These are phyloP conservation scores for Colletotrichum incanum DNA, from an alignment of 2,329 filamentous ascomycete genomes.

Conservation along the genomic window DNA sequence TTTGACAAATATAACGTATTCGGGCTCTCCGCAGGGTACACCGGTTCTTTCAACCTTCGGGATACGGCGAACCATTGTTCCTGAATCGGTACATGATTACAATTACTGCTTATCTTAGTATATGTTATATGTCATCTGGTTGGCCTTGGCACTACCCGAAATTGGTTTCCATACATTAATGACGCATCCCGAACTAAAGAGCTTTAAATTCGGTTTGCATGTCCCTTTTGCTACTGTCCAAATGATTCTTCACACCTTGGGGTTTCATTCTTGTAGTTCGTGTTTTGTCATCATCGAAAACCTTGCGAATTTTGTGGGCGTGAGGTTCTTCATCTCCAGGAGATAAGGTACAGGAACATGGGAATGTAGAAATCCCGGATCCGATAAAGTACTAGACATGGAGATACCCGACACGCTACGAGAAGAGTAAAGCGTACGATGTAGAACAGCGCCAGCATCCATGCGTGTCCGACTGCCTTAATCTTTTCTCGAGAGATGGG, in stretches of 20 bases:
- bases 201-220: neutral
- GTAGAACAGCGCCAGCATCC: constrained; percentile 2
- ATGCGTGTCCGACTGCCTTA: constrained; percentile 1
- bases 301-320: constrained; percentile 6
- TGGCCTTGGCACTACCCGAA: neutral
- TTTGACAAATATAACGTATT: neutral
- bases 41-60: neutral
- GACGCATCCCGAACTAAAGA: neutral
- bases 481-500: neutral
- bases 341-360: neutral
- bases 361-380: constrained; percentile 10
- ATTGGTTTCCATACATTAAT: too few relatives aligned
- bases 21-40: neutral
- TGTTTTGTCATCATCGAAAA: constrained; percentile 3
- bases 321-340: neutral
- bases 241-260: neutral
- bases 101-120: neutral
- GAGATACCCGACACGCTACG: neutral
- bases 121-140: neutral
- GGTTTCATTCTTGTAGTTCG: neutral
- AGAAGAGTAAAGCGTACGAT: neutral
- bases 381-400: neutral
- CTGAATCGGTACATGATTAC: neutral
- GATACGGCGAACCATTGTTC: neutral
- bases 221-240: neutral